Conservation (phyloP, 2,329 filamentous ascomycete species). For the Elsinoe perseae region DNA sequence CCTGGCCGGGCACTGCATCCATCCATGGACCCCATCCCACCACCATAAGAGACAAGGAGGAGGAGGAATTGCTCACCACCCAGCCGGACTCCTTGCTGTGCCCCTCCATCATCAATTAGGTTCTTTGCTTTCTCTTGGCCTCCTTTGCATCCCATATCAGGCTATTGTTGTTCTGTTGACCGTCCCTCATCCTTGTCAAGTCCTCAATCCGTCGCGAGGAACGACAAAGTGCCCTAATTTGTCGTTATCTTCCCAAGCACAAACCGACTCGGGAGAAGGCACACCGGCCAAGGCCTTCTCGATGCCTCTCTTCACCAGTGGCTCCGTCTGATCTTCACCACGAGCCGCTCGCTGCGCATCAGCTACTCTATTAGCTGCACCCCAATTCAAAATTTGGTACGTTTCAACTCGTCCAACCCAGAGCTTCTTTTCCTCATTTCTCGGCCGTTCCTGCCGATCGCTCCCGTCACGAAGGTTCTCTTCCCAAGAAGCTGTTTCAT, state of each 20-base stretch:
- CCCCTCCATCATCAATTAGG: not conserved
- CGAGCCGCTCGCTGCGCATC: not conserved
- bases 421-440: slow-evolving; percentile 1
- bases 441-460: slow-evolving; percentile 12
- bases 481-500: not conserved
- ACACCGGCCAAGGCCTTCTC: not conserved
- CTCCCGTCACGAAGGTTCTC: not conserved
- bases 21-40: not conserved
- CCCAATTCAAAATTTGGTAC: not conserved
- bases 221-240: slow-evolving; percentile 5
- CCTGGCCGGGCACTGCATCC: not conserved
- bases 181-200: not conserved
- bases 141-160: slow-evolving; percentile 1
- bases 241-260: not conserved
- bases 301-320: not conserved
- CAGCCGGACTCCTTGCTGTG: not conserved
- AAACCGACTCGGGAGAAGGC: not conserved
- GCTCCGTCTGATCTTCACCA: not conserved
- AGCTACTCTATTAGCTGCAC: not conserved
- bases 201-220: not conserved
- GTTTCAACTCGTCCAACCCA: slow-evolving; percentile 9
- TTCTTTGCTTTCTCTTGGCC: not conserved
- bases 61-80: too few relatives aligned
- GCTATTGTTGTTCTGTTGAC: not conserved
- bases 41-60: not conserved